Conservation (phyloP, 1,284 basidiomycete genomes). For the Apiotrichum laibachii region DNA sequence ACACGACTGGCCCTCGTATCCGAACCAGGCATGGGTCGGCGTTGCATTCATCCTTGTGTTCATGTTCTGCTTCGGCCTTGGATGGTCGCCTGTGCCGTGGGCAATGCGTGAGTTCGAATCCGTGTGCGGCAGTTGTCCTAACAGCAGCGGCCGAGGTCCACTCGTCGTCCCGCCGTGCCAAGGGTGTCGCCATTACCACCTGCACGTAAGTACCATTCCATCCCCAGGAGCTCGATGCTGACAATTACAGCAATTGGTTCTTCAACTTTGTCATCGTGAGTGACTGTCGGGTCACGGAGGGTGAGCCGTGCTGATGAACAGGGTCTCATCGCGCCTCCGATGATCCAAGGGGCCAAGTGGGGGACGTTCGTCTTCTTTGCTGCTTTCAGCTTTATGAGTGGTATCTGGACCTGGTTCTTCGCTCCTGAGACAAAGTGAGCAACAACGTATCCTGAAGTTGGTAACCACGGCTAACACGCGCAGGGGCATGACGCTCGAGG, state of each 20-base stretch:
- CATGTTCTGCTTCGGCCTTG: constrained; percentile 1
- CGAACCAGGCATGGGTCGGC: constrained; percentile 16
- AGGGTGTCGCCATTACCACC: constrained; percentile 15
- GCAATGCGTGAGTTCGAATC: not conserved
- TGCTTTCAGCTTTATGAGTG: constrained; percentile 18
- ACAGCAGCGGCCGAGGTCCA: constrained; percentile 11
- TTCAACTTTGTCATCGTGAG: constrained; percentile 9
- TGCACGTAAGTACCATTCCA: not conserved
- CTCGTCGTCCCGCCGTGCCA: constrained; percentile 8
- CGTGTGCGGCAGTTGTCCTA: not conserved
- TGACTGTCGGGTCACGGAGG: too few species aligned
- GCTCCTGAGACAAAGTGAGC: constrained; percentile 29
- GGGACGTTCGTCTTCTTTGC: constrained; percentile 33
- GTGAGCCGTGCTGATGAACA: too few species aligned
- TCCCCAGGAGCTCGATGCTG: too few species aligned
- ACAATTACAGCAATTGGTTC: constrained; percentile 11
- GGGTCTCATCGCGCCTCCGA: constrained; percentile 31
- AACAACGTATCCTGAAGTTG: not conserved
- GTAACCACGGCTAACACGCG: too few species aligned
- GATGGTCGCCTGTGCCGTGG: constrained; percentile 20
- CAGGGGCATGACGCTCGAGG: constrained; percentile 28
- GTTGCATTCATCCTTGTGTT: constrained; percentile 4
- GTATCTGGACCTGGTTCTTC: constrained; percentile 25
- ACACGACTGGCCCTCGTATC: constrained; percentile 21
- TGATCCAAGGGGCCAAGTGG: constrained; percentile 20